Conservation (phyloP, 495 filamentous ascomycete genomes). For the Elasticomyces elasticus region DNA sequence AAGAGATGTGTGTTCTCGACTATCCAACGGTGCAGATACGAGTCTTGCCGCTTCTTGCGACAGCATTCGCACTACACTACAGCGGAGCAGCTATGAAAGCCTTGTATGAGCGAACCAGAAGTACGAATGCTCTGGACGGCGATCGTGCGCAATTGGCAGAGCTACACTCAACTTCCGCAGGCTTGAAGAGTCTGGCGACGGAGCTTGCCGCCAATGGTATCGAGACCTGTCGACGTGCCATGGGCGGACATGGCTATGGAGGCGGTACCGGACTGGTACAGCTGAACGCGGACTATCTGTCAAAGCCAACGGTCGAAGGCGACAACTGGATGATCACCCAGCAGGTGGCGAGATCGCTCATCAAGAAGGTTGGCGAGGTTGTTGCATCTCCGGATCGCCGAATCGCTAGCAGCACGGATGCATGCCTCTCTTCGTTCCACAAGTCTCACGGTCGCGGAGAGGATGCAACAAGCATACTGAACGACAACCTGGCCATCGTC, state of each 20-base stretch:
- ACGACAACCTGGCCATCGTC: conserved; percentile 32
- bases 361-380: conserved; percentile 36
- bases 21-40: conserved; percentile 40
- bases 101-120: conserved; percentile 30
- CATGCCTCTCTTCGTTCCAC: conserved; percentile 16
- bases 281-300: conserved; percentile 38
- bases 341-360: conserved; percentile 37
- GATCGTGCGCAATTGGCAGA: conserved; percentile 34
- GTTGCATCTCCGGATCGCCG: conserved; percentile 29
- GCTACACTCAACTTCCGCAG: conserved; percentile 38
- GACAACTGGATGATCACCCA: conserved; percentile 45
- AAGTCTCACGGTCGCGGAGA: neutral
- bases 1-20: conserved; percentile 32
- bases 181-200: conserved; percentile 39
- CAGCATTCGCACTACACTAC: conserved; percentile 41
- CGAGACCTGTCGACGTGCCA: conserved; percentile 37
- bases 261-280: conserved; percentile 38
- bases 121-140: conserved; percentile 30
- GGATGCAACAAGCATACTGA: conserved; percentile 4
- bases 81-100: conserved; percentile 35
- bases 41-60: conserved; percentile 37
- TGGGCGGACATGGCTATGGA: conserved; percentile 41
- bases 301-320: conserved; percentile 41
- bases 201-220: conserved; percentile 39
- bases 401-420: conserved; percentile 15